Base-by-base conservation (phyloP, 192 early-diverging fungal genomes). In the Haplosporangium gracile region DNA sequence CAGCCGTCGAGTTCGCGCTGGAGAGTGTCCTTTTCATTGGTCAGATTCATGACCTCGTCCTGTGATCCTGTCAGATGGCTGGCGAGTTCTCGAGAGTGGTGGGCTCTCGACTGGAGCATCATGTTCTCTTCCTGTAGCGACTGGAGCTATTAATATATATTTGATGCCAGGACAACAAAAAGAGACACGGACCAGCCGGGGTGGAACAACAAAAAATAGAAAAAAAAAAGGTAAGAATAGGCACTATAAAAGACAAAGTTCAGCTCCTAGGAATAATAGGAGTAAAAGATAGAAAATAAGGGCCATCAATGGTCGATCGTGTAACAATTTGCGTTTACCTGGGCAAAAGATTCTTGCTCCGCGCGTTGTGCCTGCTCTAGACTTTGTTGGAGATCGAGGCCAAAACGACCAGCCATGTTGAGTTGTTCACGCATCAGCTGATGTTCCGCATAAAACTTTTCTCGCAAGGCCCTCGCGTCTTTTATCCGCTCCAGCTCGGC, bases 381-480 rank as follows among this genome's bases (percentile, higher is more conserved):
- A 79, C 72, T 75, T 49, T 86, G 84, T 42, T 86, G 92, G 8
- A 93, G 85, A 49, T 88, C 91, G 24, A 93, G 69, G 18, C 92
- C 92, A 43, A 92, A 76, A 26, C 90, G 89, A 40, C 91, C 92
- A n/a, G 92, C 92, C 26, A 92, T 78, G 43, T 93, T 90, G 38
- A 93, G 68, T 60, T 93, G 89, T 40, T 88, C 90, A 6, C 77
- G 82, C 70, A 93, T 89, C 73, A 88, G 53, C 47, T 91, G 89
- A 51, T 85, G 86, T 70, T 93, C 90, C n/a, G 68, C 81, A 57
- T 82, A 82, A 42, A 82, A 82, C 83, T 89, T 86, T 71, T 93
- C 90, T 73, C 91, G 91, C 47, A 83, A 32, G 47, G 47, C 38
- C 39, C 72, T 45, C 10, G 82, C 72, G 72, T 83, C 82, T 15